Conservation (phyloP, 2,329 filamentous ascomycete genomes). For the Ceratocystis alfenasii region DNA sequence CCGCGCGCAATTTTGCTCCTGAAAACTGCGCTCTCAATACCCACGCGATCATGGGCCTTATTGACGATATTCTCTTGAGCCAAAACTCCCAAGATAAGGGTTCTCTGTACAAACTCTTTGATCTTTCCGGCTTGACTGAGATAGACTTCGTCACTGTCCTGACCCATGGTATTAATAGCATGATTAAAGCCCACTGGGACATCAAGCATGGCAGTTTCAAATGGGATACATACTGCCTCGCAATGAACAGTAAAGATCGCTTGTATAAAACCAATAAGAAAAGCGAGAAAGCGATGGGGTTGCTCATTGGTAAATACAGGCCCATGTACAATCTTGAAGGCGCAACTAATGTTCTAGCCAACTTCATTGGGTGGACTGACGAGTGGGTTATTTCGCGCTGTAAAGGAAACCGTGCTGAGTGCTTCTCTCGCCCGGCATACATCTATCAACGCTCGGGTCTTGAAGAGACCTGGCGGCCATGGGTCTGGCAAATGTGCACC, state of each 20-base stretch:
- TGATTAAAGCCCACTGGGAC: constrained; percentile 45
- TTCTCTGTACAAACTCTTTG: constrained; percentile 38
- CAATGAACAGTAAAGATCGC: constrained; percentile 33
- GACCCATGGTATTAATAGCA: constrained; percentile 31
- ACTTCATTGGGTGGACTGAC: constrained; percentile 40
- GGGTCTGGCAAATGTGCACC: constrained; percentile 45
- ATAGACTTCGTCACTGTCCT: constrained; percentile 40
- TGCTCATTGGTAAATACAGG: constrained; percentile 33
- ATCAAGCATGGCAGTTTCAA: constrained; percentile 33
- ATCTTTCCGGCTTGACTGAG: constrained; percentile 34
- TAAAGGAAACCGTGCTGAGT: constrained; percentile 29
- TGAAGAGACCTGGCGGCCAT: constrained; percentile 26
- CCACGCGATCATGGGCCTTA: constrained; percentile 42
- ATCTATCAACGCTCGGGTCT: constrained; percentile 15
- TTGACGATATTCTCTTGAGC: constrained; percentile 41
- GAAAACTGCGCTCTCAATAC: constrained; percentile 52
- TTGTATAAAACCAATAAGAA: constrained; percentile 32
- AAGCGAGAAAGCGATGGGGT: constrained; percentile 22
- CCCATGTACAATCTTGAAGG: constrained; percentile 31
- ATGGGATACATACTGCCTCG: constrained; percentile 39
- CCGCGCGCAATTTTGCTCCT: constrained; percentile 38
- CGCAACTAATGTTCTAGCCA: constrained; percentile 37
- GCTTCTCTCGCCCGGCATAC: constrained; percentile 31
- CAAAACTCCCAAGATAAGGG: constrained; percentile 31
- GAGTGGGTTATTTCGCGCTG: constrained; percentile 26